These are phyloP conservation scores for Xanthoceras sorbifolium DNA, from an alignment of 345 rosid species.

Conservation along the genomic window DNA sequence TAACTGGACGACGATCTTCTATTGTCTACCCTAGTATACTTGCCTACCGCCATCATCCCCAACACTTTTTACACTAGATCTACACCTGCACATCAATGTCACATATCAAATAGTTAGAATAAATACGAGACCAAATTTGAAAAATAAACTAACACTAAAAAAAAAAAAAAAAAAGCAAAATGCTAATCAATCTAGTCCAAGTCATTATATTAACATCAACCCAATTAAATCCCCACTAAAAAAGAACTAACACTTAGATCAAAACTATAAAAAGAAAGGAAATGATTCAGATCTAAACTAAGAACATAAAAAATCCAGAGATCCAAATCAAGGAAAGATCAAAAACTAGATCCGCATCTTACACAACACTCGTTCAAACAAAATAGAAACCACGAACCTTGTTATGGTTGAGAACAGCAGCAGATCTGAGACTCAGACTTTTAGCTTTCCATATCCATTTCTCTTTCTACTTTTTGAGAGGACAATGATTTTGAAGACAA, in stretches of 20 bases:
- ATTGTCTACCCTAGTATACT: constrained; percentile 72
- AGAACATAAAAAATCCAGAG: not conserved
- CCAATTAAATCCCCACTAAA: not conserved
- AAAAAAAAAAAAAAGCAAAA: not conserved
- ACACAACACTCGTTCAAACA: no score
- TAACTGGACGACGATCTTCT: constrained; percentile 64
- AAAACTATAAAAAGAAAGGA: not conserved
- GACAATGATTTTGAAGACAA: no score
- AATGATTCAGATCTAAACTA: constrained; percentile 2
- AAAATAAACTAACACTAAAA: not conserved
- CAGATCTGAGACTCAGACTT: not conserved
- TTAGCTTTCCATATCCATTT: no score
- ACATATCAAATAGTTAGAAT: not conserved
- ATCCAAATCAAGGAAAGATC: no score
- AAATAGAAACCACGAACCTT: constrained; percentile 4
- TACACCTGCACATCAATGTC: constrained; percentile 11
- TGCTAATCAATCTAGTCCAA: not conserved
- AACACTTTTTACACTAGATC: not conserved
- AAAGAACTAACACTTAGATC: constrained; percentile 5
- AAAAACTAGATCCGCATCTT: not conserved
- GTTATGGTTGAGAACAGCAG: not conserved
- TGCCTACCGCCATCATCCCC: constrained; percentile 65
- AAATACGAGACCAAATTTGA: not conserved
- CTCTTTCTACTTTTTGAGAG: not conserved
- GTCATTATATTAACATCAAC: not conserved